Base-by-base conservation (phyloP, 495 filamentous ascomycete genomes). In the Mycothermus thermophilus region DNA sequence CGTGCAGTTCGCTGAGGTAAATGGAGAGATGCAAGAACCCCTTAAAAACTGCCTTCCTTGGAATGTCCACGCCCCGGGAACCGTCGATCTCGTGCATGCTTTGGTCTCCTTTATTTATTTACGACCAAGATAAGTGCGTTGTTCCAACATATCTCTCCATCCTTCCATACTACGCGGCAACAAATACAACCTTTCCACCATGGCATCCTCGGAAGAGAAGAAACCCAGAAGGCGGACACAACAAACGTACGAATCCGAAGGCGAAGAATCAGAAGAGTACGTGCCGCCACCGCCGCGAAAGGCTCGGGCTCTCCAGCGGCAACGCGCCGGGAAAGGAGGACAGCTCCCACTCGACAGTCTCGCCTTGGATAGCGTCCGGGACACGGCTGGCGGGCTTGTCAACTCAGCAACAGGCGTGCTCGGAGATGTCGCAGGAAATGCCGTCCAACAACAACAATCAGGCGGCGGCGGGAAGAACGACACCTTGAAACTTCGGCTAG, bases 401-500 rank as follows among this genome's bases (percentile, higher is more conserved):
- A 67, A 66, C 41, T 64, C 71, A 10, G 68, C 67, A 17, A 71
- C 73, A 5, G 61, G 64, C 21, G 62, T 64, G 10, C 60, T 75
- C 0, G 74, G 76, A 20, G 72, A 75, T 29, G 63, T 77, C 23
- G 63, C 72, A 15, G 72, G 73, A 32, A 34, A 27, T 31, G 62
- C 51, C 29, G 47, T 54, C 26, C 27, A 54, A 2, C 37, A 59
- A 13, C 39, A 56, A 1, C 69, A 71, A 5, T 72, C 73, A 15
- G 67, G 72, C 26, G 68, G 68, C 22, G 64, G 69, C 25, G 49
- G 37, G 40, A 65, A 61, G 50, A 58, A 50, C 37, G 77, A 87
- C 49, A 79, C 86, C 47, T 52, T 94, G 36, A 58, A 76, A 37
- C 50, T 94, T 50, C 62, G 85, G 34, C 58, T 94, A 37, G 84